Percentiles rank a stretch among this genome's conserved stretches.
phyloP scores from a whole-genome alignment of 352 stramenopile genomes.

The Lagenidium giganteum region DNA sequence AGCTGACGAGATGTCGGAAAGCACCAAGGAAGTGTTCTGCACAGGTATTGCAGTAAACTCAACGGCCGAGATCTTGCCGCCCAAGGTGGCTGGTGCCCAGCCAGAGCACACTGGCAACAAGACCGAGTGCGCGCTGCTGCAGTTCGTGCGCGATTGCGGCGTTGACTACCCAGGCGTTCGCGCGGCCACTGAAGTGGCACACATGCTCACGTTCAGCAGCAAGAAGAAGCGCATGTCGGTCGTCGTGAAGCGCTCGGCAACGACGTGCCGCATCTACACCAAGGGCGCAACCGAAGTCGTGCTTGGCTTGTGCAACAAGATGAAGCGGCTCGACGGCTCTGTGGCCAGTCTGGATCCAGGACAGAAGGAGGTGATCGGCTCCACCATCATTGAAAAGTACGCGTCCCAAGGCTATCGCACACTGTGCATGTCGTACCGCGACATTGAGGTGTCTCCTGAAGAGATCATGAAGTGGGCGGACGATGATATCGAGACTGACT shows the following conservation, averaged over 20 bases:
- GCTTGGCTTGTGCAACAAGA: slow-evolving; percentile 20
- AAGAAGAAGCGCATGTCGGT: slow-evolving; percentile 84
- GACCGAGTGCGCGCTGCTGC: slow-evolving; percentile 70
- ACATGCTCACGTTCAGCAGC: slow-evolving; percentile 83
- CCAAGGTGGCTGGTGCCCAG: slow-evolving; percentile 30
- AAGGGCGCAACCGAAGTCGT: slow-evolving; percentile 46
- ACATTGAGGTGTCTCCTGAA: slow-evolving; percentile 57
- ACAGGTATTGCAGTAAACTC: slow-evolving; percentile 71
- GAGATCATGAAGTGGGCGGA: slow-evolving; percentile 68
- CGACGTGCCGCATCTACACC: slow-evolving; percentile 63
- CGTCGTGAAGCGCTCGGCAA: slow-evolving; percentile 38
- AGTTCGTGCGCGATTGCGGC: slow-evolving; percentile 65
- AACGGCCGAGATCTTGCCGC: slow-evolving; percentile 32
- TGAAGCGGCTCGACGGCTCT: slow-evolving; percentile 20
- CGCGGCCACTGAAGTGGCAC: slow-evolving; percentile 40
- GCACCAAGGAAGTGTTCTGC: slow-evolving; percentile 18
- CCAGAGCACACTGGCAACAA: slow-evolving; percentile 81
- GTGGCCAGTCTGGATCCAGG: slow-evolving; percentile 9
- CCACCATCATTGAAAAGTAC: slow-evolving; percentile 69
- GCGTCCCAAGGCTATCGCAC: slow-evolving; percentile 80
- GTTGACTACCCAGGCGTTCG: slow-evolving; percentile 56
- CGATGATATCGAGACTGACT: slow-evolving; percentile 80
- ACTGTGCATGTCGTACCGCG: slow-evolving; percentile 80
- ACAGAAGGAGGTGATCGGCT: slow-evolving; percentile 60
- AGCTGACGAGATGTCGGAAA: slow-evolving; percentile 17